Base-by-base conservation (phyloP, 305 asterid genomes). In the Rubia balearica region DNA sequence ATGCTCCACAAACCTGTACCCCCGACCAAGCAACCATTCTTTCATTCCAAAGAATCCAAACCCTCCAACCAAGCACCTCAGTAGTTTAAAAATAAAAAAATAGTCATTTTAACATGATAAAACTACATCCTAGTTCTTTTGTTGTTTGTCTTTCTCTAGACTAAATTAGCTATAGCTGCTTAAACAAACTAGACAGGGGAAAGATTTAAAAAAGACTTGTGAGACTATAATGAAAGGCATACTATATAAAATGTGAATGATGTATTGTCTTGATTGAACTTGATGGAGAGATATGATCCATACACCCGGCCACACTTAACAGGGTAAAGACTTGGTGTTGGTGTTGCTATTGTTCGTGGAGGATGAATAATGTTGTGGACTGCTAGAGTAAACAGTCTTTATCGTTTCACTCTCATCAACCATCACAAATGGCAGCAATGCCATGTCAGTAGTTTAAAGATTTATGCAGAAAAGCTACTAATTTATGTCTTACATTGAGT, bases 341-440 rank as follows among this genome's bases (percentile, higher is more conserved):
- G 38, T 33, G 55, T 21, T 49, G 13, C 5, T 63, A 19, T 11
- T 72, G 19, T 67, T 51, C 40, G 38, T 30, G 21, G 57, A 45
- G 70, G 51, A 19, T 49, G 27, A 72, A 66, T 48, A 36, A 62
- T 30, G 17, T 65, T 38, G 16, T 24, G n/a, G 38, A 73, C 63
- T 61, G 14, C 45, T 51, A 45, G 30, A 51, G 64, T 17, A 19
- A 22, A 8, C 61, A n/a, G 21, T 12, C 43, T 16, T 63, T 30
- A 56, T 46, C 8, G 42, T 24, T 33, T 56, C 33, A 4, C 19
- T 57, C 11, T 42, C 65, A 36, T 30, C 30, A 41, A 73, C 40
- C 42, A 13, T 59, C 9, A 59, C 53, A 21, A 55, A 41, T 49
- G 8, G 56, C 42, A 48, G 9, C 30, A 9, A 51, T 51, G 21